Percentiles rank a stretch among this genome's conserved stretches.
Evolutionary conservation across 441 rosid species (phyloP).

Genomic region (Jatropha multifida): DNA sequence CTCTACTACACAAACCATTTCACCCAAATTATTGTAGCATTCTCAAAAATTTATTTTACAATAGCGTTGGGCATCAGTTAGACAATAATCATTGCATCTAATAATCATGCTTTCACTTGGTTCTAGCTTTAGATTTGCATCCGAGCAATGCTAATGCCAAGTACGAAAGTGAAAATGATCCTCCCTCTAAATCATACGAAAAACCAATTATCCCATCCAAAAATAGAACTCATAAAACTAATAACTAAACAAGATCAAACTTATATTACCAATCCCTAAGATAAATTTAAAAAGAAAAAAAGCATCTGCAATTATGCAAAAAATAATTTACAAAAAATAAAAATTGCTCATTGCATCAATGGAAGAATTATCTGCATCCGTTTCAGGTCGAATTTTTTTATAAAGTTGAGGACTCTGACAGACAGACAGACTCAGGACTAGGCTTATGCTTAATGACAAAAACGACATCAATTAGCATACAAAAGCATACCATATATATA

Average conservation of each 20-base stretch:
- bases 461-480: slow-evolving; percentile 70
- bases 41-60: not conserved
- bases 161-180: not conserved
- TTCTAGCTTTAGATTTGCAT: slow-evolving; percentile 1
- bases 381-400: slow-evolving; percentile 70
- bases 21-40: too few relatives aligned
- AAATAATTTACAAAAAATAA: not conserved
- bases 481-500: slow-evolving; percentile 91
- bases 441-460: slow-evolving; percentile 57
- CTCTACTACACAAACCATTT: too few relatives aligned
- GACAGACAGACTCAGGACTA: slow-evolving; percentile 79
- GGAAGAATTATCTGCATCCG: slow-evolving; percentile 89
- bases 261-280: not conserved
- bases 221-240: slow-evolving; percentile 10
- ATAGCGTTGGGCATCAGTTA: not conserved
- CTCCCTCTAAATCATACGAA: slow-evolving; percentile 13
- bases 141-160: not conserved
- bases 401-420: slow-evolving; percentile 75
- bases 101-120: not conserved
- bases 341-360: slow-evolving; percentile 70
- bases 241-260: not conserved
- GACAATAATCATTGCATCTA: not conserved
- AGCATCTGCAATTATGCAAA: not conserved
- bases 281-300: not conserved
- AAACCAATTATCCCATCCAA: not conserved